Evolutionary conservation across 1,284 basidiomycete genomes (phyloP), one percentile per base, ranked within the genome.

Genomic region (Marasmius tenuissimus): DNA sequence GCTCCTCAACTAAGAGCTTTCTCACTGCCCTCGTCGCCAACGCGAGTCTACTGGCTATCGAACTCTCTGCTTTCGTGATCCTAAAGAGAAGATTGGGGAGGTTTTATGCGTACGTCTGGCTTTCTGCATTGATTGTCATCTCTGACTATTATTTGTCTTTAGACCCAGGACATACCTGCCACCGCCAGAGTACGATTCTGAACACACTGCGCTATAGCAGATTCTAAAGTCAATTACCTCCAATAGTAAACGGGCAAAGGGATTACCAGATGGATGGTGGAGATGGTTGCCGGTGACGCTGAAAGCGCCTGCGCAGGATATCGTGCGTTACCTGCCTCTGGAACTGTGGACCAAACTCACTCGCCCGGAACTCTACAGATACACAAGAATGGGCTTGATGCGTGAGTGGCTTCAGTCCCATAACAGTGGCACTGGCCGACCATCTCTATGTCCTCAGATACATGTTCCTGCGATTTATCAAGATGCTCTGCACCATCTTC

Each of bases 381-480:
- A 49, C 72, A 77, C 38, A 82, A 84, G 69, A 89, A 90, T 71
- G 87, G 86, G 2, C 76, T 89, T 38, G 92, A 93, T 71, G 88
- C 91, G 65, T 93, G 85, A 22, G 72, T 68, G 27, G 9, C 35
- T 38, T 27, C 47, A n/a, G 42, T 20, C 57, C 58, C 14, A 6
- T 33, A 45, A 53, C 11, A 58, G 14, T 39, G 2, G 14, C 16
- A 16, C 7, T 27, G n/a, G 40, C 7, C 10, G n/a, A 38, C 34
- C 62, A 42, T 61, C 48, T 40, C 37, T 27, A 20, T 40, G 1
- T 20, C 56, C 37, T 47, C 62, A 78, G 78, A 58, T 81, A 81
- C 75, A 86, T 92, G 79, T 91, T 91, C 69, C 69, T 84, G 5
- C 78, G 82, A 16, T 93, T 88, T 72, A 75, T 92, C 48, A 82